These are phyloP conservation scores for Anisodus acutangulus DNA, from an alignment of 257 asterid species.

Conservation along the genomic window DNA sequence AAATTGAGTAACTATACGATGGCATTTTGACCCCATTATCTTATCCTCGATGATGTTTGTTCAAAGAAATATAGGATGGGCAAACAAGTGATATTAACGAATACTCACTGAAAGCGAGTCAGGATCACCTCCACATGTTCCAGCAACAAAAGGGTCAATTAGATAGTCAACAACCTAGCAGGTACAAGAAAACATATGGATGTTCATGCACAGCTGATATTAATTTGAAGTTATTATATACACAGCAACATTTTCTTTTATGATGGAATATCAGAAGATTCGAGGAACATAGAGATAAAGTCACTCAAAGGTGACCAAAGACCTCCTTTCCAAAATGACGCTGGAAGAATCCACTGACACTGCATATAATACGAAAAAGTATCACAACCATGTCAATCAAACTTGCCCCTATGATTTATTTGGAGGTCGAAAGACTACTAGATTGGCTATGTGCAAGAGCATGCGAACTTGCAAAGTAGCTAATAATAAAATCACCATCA, in stretches of 20 bases:
- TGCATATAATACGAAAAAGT: constrained; percentile 43
- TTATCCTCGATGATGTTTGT: background rate
- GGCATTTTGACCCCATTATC: constrained; percentile 11
- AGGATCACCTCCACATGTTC: constrained; percentile 92
- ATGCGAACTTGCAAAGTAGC: background rate
- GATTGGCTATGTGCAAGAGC: background rate
- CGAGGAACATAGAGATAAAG: background rate
- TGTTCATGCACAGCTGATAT: background rate
- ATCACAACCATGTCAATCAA: constrained; percentile 8
- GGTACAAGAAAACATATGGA: constrained; percentile 26
- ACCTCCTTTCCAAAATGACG: constrained; percentile 99
- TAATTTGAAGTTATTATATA: constrained; percentile 22
- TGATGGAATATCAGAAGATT: constrained; percentile 2
- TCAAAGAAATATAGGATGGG: background rate
- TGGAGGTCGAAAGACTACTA: background rate
- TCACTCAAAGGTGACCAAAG: constrained; percentile 26
- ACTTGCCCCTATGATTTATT: background rate
- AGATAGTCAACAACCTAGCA: constrained; percentile 88
- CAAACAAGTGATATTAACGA: constrained; percentile 31
- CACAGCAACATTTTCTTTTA: background rate
- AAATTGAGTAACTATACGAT: background rate
- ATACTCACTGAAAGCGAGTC: constrained; percentile 86
- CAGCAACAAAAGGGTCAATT: constrained; percentile 92
- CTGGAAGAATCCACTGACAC: constrained; percentile 87
- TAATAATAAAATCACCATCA: background rate